A percentile compares a stretch with the other conserved stretches of the same genome.
phyloP scores from a whole-genome alignment of 768 basidiomycete species.

The Peribolospora baueri region DNA sequence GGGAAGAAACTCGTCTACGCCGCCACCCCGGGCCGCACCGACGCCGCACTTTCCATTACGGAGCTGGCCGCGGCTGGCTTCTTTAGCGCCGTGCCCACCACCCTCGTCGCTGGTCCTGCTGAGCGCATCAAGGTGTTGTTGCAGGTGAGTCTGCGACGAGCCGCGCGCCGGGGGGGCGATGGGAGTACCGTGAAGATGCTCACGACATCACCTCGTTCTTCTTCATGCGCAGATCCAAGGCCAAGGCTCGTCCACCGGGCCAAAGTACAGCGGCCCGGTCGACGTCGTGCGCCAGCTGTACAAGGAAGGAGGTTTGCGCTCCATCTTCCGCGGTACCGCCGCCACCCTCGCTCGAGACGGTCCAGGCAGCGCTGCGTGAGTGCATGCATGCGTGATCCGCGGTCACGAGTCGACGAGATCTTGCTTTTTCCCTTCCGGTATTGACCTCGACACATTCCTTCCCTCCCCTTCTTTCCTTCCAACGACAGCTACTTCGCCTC shows the following conservation, averaged over 20 bases:
- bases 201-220: conserved; percentile 3
- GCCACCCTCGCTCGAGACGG: conserved; percentile 92
- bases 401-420: conserved; percentile 7
- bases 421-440: not conserved
- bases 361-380: conserved; percentile 86
- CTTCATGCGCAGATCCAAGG: conserved; percentile 46
- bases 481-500: conserved; percentile 67
- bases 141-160: conserved; percentile 31
- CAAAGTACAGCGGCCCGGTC: conserved; percentile 64
- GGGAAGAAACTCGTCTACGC: conserved; percentile 66
- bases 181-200: not conserved
- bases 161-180: not conserved
- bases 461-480: not conserved
- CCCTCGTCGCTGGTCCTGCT: conserved; percentile 78
- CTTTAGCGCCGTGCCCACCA: conserved; percentile 75
- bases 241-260: conserved; percentile 35
- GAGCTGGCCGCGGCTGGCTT: conserved; percentile 87
- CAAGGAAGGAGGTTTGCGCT: conserved; percentile 70
- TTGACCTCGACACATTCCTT: not conserved
- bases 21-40: conserved; percentile 50
- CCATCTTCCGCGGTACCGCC: conserved; percentile 72
- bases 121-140: conserved; percentile 90
- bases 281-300: conserved; percentile 81
- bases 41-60: conserved; percentile 34
- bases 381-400: not conserved